Evolutionary conservation across 2,329 filamentous ascomycete species (phyloP).

Genomic region (Monosporascus sp.): DNA sequence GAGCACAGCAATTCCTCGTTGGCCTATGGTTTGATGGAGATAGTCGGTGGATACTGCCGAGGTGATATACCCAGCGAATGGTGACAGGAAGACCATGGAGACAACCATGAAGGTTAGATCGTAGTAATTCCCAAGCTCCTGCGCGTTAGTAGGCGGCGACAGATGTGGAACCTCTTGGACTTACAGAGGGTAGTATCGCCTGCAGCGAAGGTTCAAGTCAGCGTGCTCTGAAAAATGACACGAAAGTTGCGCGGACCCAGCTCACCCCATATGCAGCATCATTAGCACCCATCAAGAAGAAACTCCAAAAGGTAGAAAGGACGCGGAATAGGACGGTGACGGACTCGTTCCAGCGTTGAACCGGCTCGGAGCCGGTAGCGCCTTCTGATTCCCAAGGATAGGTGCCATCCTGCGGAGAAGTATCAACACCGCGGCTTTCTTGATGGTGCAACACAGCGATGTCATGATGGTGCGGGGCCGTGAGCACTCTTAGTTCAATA

Average conservation of each 20-base stretch:
- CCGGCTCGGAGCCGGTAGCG: constrained; percentile 10
- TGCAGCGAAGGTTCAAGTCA: constrained; percentile 11
- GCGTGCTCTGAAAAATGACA: neutral
- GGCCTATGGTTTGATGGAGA: constrained; percentile 42
- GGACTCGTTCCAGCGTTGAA: constrained; percentile 45
- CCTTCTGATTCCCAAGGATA: too few species aligned
- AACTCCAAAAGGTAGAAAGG: constrained; percentile 50
- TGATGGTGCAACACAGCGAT: too few species aligned
- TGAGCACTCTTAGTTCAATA: too few species aligned
- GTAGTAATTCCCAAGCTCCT: constrained; percentile 41
- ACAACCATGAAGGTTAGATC: constrained; percentile 39
- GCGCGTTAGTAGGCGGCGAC: neutral
- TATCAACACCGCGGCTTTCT: too few species aligned
- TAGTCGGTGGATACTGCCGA: constrained; percentile 39
- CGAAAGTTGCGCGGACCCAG: constrained; percentile 1
- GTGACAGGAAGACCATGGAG: constrained; percentile 43
- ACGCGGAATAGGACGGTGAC: constrained; percentile 43
- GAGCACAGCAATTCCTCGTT: constrained; percentile 63
- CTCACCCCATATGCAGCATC: constrained; percentile 54
- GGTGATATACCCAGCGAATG: constrained; percentile 39
- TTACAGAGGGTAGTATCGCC: constrained; percentile 47
- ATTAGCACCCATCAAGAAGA: constrained; percentile 53
- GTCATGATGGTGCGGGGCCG: too few species aligned
- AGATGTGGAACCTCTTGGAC: constrained; percentile 5
- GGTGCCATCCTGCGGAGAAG: too few species aligned